Evolutionary conservation across 225 moss, liverwort and hornwort species (phyloP), one percentile per base, ranked within the genome.

Genomic region (Rhytidiadelphus loreus): DNA sequence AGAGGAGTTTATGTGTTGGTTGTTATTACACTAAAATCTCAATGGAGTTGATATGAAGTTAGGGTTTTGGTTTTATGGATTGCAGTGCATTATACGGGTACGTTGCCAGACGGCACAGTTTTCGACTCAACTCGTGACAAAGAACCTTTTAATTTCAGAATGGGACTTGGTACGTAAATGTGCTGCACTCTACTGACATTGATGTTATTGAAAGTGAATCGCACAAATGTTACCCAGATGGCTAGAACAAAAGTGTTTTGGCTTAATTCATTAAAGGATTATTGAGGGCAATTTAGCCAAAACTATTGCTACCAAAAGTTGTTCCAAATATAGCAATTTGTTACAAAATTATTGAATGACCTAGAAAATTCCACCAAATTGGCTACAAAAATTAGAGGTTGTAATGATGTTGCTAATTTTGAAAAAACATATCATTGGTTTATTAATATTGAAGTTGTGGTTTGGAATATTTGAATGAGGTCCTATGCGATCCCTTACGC

Each of bases 11-110:
- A 23, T 75, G 35, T 53, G 19, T 18, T 87, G 58, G 41, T 41
- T 63, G 64, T 60, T 43, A 21, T 66, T 82, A 12, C 63, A 82
- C 9, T 25, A 35, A 44, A 64, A 13, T 82, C 2, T 74, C 33
- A 35, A 24, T 30, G 22, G 22, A 58, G 2, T 17, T 80, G 52
- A 72, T 80, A 33, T 63, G 37, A n/a, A 60, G 21, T 41, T 82
- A 44, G 58, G 77, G 85, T 70, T 91, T 90, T 52, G 87, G 56
- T 71, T 80, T 86, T 77, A 43, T 50, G 77, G 71, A 64, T 65
- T 26, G 88, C 89, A 98, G 98, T 98, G 44, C 96, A 97, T 88
- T 96, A 94, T 63, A 97, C 95, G 56, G 95, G 98, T 59, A 95
- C 82, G 55, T 87, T 98, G 41, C 88, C 92, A 62, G 96, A 97